Evolutionary conservation across 1,284 basidiomycete species (phyloP), one percentile per base, ranked within the genome.

Genomic region (Marasmius tenuissimus): DNA sequence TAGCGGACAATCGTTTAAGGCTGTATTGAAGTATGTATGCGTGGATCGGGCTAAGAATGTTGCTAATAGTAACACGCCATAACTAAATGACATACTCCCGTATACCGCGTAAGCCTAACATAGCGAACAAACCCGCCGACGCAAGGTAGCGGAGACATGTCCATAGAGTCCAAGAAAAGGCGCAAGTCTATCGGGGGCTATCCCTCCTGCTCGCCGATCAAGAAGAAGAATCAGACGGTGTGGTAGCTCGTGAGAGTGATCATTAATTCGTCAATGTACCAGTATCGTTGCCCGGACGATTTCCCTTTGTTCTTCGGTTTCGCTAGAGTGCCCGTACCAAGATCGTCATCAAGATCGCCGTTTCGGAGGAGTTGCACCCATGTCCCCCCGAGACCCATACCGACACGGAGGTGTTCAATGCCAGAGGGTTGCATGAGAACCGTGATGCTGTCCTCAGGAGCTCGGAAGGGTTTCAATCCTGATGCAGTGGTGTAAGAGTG

Each of bases 351-450:
- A 3, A 66, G 66, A 47, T 66, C 71, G 59, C 73, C 68, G 57
- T 70, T 72, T 59, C 83, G 78, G 22, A 72, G 82, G 48, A 89
- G 72, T 71, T 90, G 86, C 2, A 89, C 80, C 81, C 84, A 90
- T 57, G 83, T 82, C 14, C 81, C 88, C 3, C 77, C 79, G 39
- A 87, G 60, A 1, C 84, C 85, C 74, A 89, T 82, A 0, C 85
- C 85, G 0, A 81, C 69, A 3, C 68, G 64, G 18, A 89, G 66
- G 38, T 74, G 71, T 40, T 82, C 79, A 6, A 78, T 72, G 0
- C 76, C 69, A n/a, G 71, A 70, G 0, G 81, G 78, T 38, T 81
- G 76, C n/a, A 88, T 73, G 20, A 87, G 76, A 2, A 89, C 71
- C 3, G 77, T 80, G 66, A 91, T 87, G 38, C 73, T 77, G 65